These are phyloP conservation scores for Knufia fluminis DNA, from an alignment of 2,329 filamentous ascomycete genomes.

Conservation along the genomic window DNA sequence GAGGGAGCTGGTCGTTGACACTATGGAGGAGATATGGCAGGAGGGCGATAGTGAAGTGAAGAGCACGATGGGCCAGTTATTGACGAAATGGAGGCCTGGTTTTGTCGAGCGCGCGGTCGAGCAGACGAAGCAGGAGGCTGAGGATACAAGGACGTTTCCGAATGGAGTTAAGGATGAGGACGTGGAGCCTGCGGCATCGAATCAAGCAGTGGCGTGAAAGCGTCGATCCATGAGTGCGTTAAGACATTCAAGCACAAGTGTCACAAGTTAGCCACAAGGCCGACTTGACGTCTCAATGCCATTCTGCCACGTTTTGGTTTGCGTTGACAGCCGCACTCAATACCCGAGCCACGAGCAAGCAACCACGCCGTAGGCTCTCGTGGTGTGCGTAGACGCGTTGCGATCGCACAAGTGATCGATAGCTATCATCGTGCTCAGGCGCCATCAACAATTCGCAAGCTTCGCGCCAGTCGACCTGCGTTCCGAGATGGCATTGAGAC, in stretches of 20 bases:
- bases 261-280: too few species aligned
- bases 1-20: slow-evolving; percentile 48
- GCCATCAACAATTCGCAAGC: too few species aligned
- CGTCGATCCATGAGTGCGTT: not conserved
- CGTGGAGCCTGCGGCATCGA: not conserved
- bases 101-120: slow-evolving; percentile 15
- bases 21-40: slow-evolving; percentile 48
- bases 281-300: too few species aligned
- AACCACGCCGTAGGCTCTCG: too few species aligned
- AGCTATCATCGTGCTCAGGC: too few species aligned
- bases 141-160: slow-evolving; percentile 4
- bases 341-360: too few species aligned
- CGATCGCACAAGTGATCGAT: too few species aligned
- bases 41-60: slow-evolving; percentile 43
- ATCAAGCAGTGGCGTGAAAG: not conserved
- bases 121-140: slow-evolving; percentile 14
- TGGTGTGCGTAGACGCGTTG: too few species aligned
- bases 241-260: not conserved
- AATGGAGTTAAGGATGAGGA: slow-evolving; percentile 4
- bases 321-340: too few species aligned
- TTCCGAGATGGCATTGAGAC: too few species aligned
- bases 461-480: too few species aligned
- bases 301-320: too few species aligned
- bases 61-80: slow-evolving; percentile 43
- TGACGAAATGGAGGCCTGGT: slow-evolving; percentile 46